Evolutionary conservation across 192 early-diverging fungal species (phyloP).

Genomic region (Backusella australiensis): DNA sequence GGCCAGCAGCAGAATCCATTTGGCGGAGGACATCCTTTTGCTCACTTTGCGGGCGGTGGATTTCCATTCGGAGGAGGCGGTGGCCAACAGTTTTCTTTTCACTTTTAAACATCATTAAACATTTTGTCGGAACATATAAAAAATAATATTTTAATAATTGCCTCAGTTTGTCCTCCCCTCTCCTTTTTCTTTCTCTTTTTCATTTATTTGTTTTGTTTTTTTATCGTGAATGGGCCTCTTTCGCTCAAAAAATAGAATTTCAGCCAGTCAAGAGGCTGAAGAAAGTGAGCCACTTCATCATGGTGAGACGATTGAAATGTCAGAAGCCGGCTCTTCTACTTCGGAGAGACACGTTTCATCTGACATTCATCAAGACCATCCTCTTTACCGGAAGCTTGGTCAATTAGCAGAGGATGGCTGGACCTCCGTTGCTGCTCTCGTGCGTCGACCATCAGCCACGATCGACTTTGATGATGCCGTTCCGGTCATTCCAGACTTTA

Average conservation of each 20-base stretch:
- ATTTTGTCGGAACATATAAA: background rate
- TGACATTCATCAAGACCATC: background rate
- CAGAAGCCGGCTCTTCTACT: background rate
- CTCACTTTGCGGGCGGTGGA: conserved; percentile 54
- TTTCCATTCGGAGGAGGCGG: conserved; percentile 52
- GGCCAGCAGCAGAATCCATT: conserved; percentile 33
- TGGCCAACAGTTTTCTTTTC: conserved; percentile 28
- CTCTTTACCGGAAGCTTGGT: background rate
- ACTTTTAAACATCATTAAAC: conserved; percentile 4
- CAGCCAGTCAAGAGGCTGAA: background rate
- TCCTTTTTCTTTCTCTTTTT: background rate
- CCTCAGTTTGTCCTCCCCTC: background rate
- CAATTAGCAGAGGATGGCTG: conserved; percentile 1
- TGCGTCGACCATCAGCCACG: background rate
- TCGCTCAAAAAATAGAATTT: conserved; percentile 10
- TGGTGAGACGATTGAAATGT: conserved; percentile 10
- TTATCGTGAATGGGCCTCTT: background rate
- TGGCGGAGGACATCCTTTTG: conserved; percentile 50
- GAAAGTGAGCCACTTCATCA: conserved; percentile 16
- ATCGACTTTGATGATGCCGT: background rate
- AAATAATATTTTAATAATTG: background rate
- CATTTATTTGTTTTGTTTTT: background rate
- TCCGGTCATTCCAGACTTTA: background rate
- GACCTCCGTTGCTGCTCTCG: background rate
- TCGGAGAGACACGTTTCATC: background rate